Base-by-base conservation (phyloP, 192 early-diverging fungal species). In the Dissophora ornata region DNA sequence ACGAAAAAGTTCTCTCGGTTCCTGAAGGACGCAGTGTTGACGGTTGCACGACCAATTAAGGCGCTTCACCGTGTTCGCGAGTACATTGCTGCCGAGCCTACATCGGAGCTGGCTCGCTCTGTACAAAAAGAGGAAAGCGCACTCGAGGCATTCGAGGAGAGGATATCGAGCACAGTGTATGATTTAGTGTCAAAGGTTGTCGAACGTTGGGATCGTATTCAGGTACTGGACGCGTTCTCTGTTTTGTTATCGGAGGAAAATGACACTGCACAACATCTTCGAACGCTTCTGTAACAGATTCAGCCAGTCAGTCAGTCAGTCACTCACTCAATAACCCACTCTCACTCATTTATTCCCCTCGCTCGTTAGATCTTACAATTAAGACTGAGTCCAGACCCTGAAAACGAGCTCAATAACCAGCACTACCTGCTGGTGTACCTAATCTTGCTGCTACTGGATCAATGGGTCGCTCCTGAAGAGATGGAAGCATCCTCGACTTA, bases 331-430 rank as follows among this genome's bases (percentile, higher is more conserved):
- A n/a, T n/a, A n/a, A n/a, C n/a, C n/a, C n/a, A n/a, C n/a, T n/a
- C n/a, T n/a, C n/a, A n/a, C n/a, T n/a, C n/a, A 11, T 18, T 1
- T 19, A 11, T 33, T 33, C 8, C 8, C 2, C 42, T 46, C 29
- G 24, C 11, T n/a, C 18, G 16, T 25, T 56, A 77, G 73, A 48
- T 19, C 1, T 62, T 77, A 13, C 16, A 50, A 16, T 26, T 77
- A 22, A 58, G 59, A 15, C 47, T 77, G 16, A 52, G 36, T 19
- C 73, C 73, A 6, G 50, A 30, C 0, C 52, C 46, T 26, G 58
- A 62, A 5, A 77, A 77, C 30, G 73, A 77, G 30, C 42, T 67
- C 33, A 77, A 77, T 53, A 77, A 77, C 40, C 73, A 77, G 26
- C 65, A 77, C 34, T 77, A 77, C n/a, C 44, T 67, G 3, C 22